Base-by-base conservation (phyloP, 192 early-diverging fungal genomes). In the Obelidium mucronatum region DNA sequence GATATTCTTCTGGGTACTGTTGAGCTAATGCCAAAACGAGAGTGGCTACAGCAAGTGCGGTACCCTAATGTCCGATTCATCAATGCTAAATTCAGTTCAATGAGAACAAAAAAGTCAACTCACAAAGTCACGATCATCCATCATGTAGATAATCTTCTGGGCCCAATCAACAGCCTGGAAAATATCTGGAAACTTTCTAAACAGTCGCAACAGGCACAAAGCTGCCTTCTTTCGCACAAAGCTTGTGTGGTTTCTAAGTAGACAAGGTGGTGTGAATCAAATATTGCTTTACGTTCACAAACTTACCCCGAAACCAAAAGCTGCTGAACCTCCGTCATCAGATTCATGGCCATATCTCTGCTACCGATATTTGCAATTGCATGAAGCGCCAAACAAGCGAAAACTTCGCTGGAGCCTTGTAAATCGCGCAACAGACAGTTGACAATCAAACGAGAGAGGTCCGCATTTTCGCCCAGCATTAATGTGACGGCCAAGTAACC, bases 141-240 rank as follows among this genome's bases (percentile, higher is more conserved):
- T 87, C 58, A 94, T 86, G 42, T 84, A 82, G 19, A 96, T 80
- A 40, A 99, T 87, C 40, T 92, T 87, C 4, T 88, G 90, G 0
- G 94, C 93, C 96, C 97, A 98, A 65, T 96, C 91, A 33, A 88
- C 85, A 2, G 90, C 95, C 40, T 93, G 90, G 54, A 98, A 90
- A 4, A 95, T 86, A 34, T 97, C 95, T 3, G 96, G 94, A 74
- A 92, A 91, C 80, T 94, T 94, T 37, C 98, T 85, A 83, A 92
- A 92, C 61, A 99, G 81, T 8, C 94, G 90, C 62, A 99, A 80
- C 65, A 99, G 78, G 58, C 95, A 97, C 65, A 99, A 80, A 19
- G 96, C 96, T 0, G 97, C 96, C 87, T 99, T 99, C 82, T 99
- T 99, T 65, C 94, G 94, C 51, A 96, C 91, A 89, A 99, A 99